Base-by-base conservation (phyloP, 352 stramenopile genomes). In the Globisporangium spiculum region DNA sequence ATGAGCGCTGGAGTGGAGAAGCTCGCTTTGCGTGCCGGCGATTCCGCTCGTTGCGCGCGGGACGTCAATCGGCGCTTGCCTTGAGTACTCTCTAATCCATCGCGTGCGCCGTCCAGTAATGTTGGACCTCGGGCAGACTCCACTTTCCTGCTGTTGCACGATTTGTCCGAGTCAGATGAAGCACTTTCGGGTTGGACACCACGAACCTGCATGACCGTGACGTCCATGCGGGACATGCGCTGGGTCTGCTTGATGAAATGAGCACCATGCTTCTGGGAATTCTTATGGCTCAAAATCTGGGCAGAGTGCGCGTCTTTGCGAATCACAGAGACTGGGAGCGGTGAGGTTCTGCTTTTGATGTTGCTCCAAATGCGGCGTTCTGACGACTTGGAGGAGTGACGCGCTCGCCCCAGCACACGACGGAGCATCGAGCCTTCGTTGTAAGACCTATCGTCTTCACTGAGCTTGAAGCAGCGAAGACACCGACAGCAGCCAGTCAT, bases 211-310 rank as follows among this genome's bases (percentile, higher is more conserved):
- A 65, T 59, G 20, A 59, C 67, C 27, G 72, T 73, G 54, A 81
- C 73, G 41, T 84, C 84, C 65, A 81, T 75, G 62, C 67, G 72
- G 0, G 75, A 71, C 70, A 94, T 80, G 10, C 86, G 81, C 56
- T 92, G 84, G 0, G 80, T 91, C 66, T 90, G 83, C 65, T 85
- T 73, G 18, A 92, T 80, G 68, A 94, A 92, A 24, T 82, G 75
- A 55, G 65, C 67, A 22, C 78, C 86, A 54, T 92, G 79, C 65
- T 94, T 88, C 26, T 78, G 73, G 20, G 78, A 88, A 76, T 91
- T 94, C 73, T 94, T 94, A 73, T 92, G 83, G 38, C 81, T 83
- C 53, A 80, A 75, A 62, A 94, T 91, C 22, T 82, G 74, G 8
- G 86, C 84, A 18, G 66, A 38, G 30, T 75, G 78, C 34, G 85